Conservation (phyloP, 2,329 filamentous ascomycete genomes). For the Talaromyces sp. region DNA sequence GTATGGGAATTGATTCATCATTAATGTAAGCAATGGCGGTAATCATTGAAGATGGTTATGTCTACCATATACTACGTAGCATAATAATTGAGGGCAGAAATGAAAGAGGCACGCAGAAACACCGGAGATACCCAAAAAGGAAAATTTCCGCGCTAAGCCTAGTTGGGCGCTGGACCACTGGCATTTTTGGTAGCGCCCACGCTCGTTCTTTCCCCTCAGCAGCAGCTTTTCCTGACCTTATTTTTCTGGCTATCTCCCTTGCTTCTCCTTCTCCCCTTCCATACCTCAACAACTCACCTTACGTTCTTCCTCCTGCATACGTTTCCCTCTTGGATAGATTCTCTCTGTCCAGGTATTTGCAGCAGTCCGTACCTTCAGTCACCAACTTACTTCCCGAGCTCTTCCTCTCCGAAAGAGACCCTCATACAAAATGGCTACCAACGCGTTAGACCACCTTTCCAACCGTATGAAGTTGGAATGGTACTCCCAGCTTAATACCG, state of each 20-base stretch:
- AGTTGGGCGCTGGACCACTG: constrained; percentile 27
- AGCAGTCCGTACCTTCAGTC: constrained; percentile 10
- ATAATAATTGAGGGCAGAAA: neutral
- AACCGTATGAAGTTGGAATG: constrained; percentile 70
- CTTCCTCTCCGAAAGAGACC: neutral
- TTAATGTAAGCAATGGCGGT: neutral
- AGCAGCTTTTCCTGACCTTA: constrained; percentile 1
- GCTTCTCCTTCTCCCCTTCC: neutral
- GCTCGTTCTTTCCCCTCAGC: constrained; percentile 16
- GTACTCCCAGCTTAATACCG: constrained; percentile 79
- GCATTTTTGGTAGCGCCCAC: constrained; percentile 37
- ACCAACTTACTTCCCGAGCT: neutral
- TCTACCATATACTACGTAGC: too few relatives aligned
- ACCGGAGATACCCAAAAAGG: neutral
- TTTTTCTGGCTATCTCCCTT: neutral
- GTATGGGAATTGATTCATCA: neutral
- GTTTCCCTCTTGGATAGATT: neutral
- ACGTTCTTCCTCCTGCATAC: neutral
- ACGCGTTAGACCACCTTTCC: constrained; percentile 78
- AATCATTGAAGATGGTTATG: neutral
- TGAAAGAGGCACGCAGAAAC: neutral
- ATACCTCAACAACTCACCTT: neutral
- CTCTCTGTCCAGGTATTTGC: constrained; percentile 13
- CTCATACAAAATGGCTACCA: constrained; percentile 17
- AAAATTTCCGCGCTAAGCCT: constrained; percentile 16